phyloP scores from a whole-genome alignment of 1,284 basidiomycete species.

The Cystobasidium pallidum region DNA sequence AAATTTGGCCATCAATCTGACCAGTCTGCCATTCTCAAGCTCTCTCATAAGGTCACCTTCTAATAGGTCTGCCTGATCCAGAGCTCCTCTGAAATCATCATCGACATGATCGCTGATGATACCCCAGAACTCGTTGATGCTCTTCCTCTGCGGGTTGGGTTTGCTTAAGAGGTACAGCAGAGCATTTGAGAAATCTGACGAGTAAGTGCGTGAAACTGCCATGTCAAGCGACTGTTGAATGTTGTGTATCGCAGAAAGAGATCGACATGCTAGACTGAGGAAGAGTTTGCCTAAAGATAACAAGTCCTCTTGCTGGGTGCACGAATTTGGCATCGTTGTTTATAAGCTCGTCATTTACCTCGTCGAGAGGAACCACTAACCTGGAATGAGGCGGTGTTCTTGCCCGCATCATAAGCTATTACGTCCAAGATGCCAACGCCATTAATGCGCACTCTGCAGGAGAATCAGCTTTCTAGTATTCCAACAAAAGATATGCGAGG shows the following conservation, averaged over 20 bases:
- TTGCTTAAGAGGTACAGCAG: slow-evolving; percentile 78
- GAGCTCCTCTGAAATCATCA: slow-evolving; percentile 79
- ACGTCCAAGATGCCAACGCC: slow-evolving; percentile 85
- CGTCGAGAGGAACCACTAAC: too few relatives aligned
- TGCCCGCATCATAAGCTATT: slow-evolving; percentile 70
- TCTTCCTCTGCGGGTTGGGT: slow-evolving; percentile 65
- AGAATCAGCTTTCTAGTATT: background rate
- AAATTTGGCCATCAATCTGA: slow-evolving; percentile 88
- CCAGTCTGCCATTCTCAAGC: slow-evolving; percentile 94
- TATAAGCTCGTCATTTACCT: too few relatives aligned
- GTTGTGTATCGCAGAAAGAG: slow-evolving; percentile 66
- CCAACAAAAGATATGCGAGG: too few relatives aligned
- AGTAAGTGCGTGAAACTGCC: slow-evolving; percentile 71
- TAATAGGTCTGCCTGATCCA: slow-evolving; percentile 70
- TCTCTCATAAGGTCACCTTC: slow-evolving; percentile 85
- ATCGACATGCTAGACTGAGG: slow-evolving; percentile 76
- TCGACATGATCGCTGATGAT: slow-evolving; percentile 75
- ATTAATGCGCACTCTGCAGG: slow-evolving; percentile 71
- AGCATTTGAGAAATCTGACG: slow-evolving; percentile 77
- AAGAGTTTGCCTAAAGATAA: slow-evolving; percentile 82
- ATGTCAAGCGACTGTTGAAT: slow-evolving; percentile 76
- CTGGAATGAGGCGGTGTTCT: slow-evolving; percentile 67
- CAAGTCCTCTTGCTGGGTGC: slow-evolving; percentile 78
- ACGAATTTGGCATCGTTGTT: too few relatives aligned
- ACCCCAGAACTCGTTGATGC: slow-evolving; percentile 75